These are phyloP conservation scores for Hylodesmum podocarpum DNA, from an alignment of 306 rosid species.

Conservation along the genomic window DNA sequence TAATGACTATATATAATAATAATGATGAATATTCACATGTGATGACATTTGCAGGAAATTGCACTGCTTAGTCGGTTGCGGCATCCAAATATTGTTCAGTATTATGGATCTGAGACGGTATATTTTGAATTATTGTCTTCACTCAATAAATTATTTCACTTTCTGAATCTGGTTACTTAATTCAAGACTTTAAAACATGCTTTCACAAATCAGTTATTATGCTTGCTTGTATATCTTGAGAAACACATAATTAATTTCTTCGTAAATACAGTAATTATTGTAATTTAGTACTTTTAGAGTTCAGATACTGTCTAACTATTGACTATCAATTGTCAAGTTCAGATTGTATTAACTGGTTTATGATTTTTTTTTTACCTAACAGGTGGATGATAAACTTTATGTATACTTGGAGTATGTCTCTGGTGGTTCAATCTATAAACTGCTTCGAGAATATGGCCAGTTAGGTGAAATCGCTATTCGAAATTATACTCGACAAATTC, in stretches of 20 bases:
- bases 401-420: slow-evolving; percentile 95
- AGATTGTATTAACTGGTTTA: slow-evolving; percentile 19
- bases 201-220: background rate
- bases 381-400: slow-evolving; percentile 83
- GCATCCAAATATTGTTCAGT: slow-evolving; percentile 93
- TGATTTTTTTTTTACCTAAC: slow-evolving; percentile 28
- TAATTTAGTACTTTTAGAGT: background rate
- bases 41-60: slow-evolving; percentile 71
- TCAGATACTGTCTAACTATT: background rate
- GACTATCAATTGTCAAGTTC: background rate
- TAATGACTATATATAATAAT: background rate
- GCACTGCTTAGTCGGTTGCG: slow-evolving; percentile 71
- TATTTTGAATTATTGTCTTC: slow-evolving; percentile 14
- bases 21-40: slow-evolving; percentile 7
- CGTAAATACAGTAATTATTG: background rate
- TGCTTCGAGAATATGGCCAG: slow-evolving; percentile 84
- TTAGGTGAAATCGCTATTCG: slow-evolving; percentile 85
- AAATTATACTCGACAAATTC: slow-evolving; percentile 85
- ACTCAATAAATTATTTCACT: slow-evolving; percentile 12
- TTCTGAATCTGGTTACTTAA: slow-evolving; percentile 1
- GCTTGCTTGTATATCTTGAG: slow-evolving; percentile 7
- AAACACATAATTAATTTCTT: background rate
- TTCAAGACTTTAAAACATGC: background rate
- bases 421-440: slow-evolving; percentile 90
- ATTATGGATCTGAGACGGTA: slow-evolving; percentile 81